Percentiles rank a stretch among this genome's conserved stretches.
These are phyloP conservation scores for Oleoguttula mirabilis DNA, from an alignment of 495 filamentous ascomycete genomes.

Conservation along the genomic window DNA sequence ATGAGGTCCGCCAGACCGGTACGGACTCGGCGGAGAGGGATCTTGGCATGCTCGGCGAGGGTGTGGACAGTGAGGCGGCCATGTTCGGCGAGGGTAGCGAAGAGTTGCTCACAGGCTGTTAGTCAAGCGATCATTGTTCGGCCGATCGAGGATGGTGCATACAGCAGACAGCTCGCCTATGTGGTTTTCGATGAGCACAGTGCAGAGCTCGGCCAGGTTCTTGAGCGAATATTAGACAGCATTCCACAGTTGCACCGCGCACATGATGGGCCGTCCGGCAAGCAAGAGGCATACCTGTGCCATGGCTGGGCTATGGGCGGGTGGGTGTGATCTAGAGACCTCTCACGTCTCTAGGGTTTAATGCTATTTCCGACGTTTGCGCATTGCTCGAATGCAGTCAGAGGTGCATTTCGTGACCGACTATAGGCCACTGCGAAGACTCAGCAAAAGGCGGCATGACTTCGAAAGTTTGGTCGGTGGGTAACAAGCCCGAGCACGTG, in stretches of 20 bases:
- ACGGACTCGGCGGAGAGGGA: slow-evolving; percentile 56
- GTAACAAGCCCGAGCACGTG: no score
- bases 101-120: slow-evolving; percentile 37
- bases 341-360: slow-evolving; percentile 14
- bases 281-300: slow-evolving; percentile 1
- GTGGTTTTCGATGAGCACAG: slow-evolving; percentile 74
- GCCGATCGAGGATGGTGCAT: slow-evolving; percentile 32
- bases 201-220: slow-evolving; percentile 60
- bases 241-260: no score
- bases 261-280: neutral
- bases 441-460: no score
- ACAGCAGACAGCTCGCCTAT: slow-evolving; percentile 86
- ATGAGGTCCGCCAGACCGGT: slow-evolving; percentile 72
- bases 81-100: slow-evolving; percentile 59
- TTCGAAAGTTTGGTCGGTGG: no score
- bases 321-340: slow-evolving; percentile 9
- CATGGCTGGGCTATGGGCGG: neutral
- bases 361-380: slow-evolving; percentile 15
- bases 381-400: no score
- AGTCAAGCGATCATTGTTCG: slow-evolving; percentile 5
- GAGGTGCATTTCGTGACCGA: no score
- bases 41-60: slow-evolving; percentile 52
- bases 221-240: no score
- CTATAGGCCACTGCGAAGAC: no score
- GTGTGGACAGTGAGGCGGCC: slow-evolving; percentile 63